A percentile compares a stretch with the other conserved stretches of the same genome.
Evolutionary conservation across 2,329 filamentous ascomycete species (phyloP).

Genomic region (Nectriaceae sp.): DNA sequence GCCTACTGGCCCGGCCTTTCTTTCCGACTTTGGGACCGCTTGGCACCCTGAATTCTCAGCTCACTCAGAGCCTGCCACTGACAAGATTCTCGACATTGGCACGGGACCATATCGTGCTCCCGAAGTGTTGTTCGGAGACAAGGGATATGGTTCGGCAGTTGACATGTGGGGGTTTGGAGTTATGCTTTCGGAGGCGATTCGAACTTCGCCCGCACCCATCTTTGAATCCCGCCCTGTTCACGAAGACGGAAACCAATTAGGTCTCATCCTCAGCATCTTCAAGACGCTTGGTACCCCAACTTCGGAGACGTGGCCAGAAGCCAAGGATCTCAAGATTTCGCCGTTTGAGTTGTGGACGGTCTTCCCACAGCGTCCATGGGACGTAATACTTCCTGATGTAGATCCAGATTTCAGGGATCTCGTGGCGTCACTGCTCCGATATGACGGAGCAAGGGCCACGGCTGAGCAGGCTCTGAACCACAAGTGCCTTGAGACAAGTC

Average conservation of each 20-base stretch:
- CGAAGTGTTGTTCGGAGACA: constrained; percentile 85
- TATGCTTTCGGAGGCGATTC: constrained; percentile 76
- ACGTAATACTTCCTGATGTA: constrained; percentile 65
- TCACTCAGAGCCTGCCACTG: constrained; percentile 63
- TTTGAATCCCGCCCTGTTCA: constrained; percentile 75
- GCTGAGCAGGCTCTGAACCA: constrained; percentile 59
- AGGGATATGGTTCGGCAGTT: constrained; percentile 67
- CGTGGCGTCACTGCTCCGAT: constrained; percentile 68
- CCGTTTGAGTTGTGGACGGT: constrained; percentile 90
- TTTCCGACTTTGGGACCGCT: constrained; percentile 91
- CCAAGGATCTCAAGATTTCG: constrained; percentile 63
- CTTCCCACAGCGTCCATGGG: constrained; percentile 71
- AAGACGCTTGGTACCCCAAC: constrained; percentile 87
- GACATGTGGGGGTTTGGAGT: constrained; percentile 91
- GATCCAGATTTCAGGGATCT: constrained; percentile 63
- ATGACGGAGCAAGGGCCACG: constrained; percentile 68
- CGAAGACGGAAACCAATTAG: constrained; percentile 88
- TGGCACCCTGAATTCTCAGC: constrained; percentile 68
- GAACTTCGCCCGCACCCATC: constrained; percentile 58
- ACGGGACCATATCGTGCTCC: constrained; percentile 90
- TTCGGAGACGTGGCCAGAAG: constrained; percentile 80
- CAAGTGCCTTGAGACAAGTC: no score
- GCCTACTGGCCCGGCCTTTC: constrained; percentile 68
- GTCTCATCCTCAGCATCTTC: constrained; percentile 90
- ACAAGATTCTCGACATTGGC: constrained; percentile 90